Evolutionary conservation across 768 basidiomycete genomes (phyloP).

Genomic region (Lepiota brunneoincarnata): DNA sequence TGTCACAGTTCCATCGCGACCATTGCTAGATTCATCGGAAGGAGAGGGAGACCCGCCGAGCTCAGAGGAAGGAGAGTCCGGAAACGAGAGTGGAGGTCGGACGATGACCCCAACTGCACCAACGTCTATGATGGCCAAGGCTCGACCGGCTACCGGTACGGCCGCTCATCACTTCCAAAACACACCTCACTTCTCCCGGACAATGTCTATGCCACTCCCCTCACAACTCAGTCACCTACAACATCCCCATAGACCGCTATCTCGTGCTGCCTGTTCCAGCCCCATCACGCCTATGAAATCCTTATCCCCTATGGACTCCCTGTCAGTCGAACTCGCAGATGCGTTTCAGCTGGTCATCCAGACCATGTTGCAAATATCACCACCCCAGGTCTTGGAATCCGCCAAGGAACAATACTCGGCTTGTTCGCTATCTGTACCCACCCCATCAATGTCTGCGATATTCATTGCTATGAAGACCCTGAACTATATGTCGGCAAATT

Average conservation of each 20-base stretch:
- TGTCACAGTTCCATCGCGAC: neutral
- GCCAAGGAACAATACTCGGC: constrained; percentile 92
- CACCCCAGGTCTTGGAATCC: constrained; percentile 87
- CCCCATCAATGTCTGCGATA: constrained; percentile 83
- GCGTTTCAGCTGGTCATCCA: constrained; percentile 89
- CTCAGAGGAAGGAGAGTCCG: constrained; percentile 9
- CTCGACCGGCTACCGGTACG: neutral
- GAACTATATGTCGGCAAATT: constrained; percentile 90
- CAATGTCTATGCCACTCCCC: constrained; percentile 78
- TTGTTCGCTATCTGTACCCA: constrained; percentile 84
- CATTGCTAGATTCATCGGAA: constrained; percentile 3
- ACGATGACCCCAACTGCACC: neutral
- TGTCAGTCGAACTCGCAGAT: constrained; percentile 88
- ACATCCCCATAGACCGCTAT: constrained; percentile 54
- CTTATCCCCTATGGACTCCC: constrained; percentile 50
- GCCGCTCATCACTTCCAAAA: constrained; percentile 14
- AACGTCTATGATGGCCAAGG: neutral
- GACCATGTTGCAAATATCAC: constrained; percentile 86
- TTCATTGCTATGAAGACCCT: constrained; percentile 91
- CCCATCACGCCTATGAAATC: constrained; percentile 19
- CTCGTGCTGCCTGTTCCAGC: constrained; percentile 16
- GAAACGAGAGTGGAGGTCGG: constrained; percentile 6
- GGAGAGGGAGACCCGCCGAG: constrained; percentile 3
- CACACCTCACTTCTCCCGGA: constrained; percentile 64
- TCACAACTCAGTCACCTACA: constrained; percentile 73